phyloP scores from a whole-genome alignment of 2,329 filamentous ascomycete genomes.

The Zelopaecilomyces penicillatus region DNA sequence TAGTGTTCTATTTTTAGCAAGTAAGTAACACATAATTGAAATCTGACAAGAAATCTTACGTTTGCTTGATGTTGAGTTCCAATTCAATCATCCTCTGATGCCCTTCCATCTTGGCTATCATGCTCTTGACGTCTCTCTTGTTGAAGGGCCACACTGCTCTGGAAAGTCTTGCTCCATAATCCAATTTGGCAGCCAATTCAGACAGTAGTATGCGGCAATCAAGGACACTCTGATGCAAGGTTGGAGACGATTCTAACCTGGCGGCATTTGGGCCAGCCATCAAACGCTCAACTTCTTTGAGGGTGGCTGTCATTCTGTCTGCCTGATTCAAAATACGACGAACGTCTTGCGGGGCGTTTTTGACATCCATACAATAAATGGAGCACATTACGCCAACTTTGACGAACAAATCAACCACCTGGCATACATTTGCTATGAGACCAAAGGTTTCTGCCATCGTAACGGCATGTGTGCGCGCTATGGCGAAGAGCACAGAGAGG shows the following conservation, averaged over 20 bases:
- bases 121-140: slow-evolving; percentile 3
- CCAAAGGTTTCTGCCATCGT: slow-evolving; percentile 8
- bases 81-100: slow-evolving; percentile 3
- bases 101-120: slow-evolving; percentile 1
- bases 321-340: slow-evolving; percentile 7
- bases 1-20: not conserved
- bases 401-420: slow-evolving; percentile 9
- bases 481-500: no score
- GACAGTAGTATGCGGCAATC: not conserved
- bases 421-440: slow-evolving; percentile 5
- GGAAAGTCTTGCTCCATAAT: slow-evolving; percentile 2
- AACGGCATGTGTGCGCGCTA: not conserved
- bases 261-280: slow-evolving; percentile 3
- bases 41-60: not conserved
- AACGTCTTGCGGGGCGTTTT: slow-evolving; percentile 6
- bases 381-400: slow-evolving; percentile 9
- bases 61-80: slow-evolving; percentile 6
- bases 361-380: slow-evolving; percentile 7
- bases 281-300: slow-evolving; percentile 6
- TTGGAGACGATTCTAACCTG: slow-evolving; percentile 2
- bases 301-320: slow-evolving; percentile 3
- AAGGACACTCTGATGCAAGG: slow-evolving; percentile 1
- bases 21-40: not conserved
- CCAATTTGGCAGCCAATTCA: slow-evolving; percentile 4
- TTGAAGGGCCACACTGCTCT: slow-evolving; percentile 8